Evolutionary conservation across 169 alveolate species (phyloP).

Genomic region (Plasmodium sp.): DNA sequence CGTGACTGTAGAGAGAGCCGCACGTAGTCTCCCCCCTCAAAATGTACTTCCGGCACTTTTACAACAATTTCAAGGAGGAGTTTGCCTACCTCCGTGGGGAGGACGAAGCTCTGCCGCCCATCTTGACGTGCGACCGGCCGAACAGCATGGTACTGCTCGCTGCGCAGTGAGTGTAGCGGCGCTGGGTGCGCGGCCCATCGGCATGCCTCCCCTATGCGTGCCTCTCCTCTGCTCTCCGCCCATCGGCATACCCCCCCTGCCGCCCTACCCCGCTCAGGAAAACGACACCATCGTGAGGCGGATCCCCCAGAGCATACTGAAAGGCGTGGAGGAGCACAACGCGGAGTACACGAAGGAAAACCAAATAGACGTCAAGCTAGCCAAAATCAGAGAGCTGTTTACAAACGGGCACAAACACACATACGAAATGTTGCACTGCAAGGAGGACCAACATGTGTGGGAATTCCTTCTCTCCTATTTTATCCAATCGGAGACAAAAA

Average conservation of each 20-base stretch:
- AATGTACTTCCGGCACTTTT: slow-evolving; percentile 41
- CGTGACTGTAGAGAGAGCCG: neutral
- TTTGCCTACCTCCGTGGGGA: slow-evolving; percentile 47
- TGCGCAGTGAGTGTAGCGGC: neutral
- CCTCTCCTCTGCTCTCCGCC: too few relatives aligned
- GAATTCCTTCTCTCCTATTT: slow-evolving; percentile 15
- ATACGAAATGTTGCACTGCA: slow-evolving; percentile 49
- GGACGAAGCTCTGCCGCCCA: slow-evolving; percentile 10
- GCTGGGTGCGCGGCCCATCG: too few relatives aligned
- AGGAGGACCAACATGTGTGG: slow-evolving; percentile 25
- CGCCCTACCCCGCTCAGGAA: neutral
- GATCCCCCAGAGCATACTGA: slow-evolving; percentile 28
- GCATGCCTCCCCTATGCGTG: too few relatives aligned
- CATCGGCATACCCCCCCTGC: neutral
- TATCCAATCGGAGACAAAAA: slow-evolving; percentile 4
- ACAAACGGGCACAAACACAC: slow-evolving; percentile 26
- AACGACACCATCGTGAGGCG: slow-evolving; percentile 59
- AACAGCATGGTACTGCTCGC: slow-evolving; percentile 25
- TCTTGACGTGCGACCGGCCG: slow-evolving; percentile 31
- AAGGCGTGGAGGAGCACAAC: slow-evolving; percentile 43
- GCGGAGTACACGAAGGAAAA: slow-evolving; percentile 24
- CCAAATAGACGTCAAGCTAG: slow-evolving; percentile 2
- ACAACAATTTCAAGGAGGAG: slow-evolving; percentile 54
- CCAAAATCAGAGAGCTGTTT: slow-evolving; percentile 30
- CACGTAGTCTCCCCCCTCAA: neutral